Percentiles rank a stretch among this genome's conserved stretches.
Conservation (phyloP, 1,284 basidiomycete genomes). For the Cutaneotrichosporon arboriforme region DNA sequence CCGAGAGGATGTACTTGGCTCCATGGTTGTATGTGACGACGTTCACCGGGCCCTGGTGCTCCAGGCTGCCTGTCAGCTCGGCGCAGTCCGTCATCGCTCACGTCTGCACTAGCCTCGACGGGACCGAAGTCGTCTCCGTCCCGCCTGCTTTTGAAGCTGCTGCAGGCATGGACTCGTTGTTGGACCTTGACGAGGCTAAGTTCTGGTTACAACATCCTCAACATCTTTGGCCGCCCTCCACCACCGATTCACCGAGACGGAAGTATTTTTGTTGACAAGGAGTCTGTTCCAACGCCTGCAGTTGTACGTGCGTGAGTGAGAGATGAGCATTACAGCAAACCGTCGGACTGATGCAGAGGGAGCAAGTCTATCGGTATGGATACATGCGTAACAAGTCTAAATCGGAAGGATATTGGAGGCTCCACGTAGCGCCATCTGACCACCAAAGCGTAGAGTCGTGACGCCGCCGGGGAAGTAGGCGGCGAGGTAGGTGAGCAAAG, state of each 20-base stretch:
- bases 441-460: constrained; percentile 70
- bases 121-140: constrained; percentile 16
- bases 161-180: neutral
- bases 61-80: constrained; percentile 29
- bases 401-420: constrained; percentile 72
- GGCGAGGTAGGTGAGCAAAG: constrained; percentile 76
- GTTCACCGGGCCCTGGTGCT: constrained; percentile 74
- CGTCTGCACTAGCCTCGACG: constrained; percentile 28
- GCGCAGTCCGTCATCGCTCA: neutral
- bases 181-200: neutral
- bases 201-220: neutral
- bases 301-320: no score
- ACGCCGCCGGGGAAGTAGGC: constrained; percentile 83
- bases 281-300: no score
- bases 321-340: no score
- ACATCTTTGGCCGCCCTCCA: neutral
- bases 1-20: constrained; percentile 79
- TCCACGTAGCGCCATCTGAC: constrained; percentile 71
- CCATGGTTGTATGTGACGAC: constrained; percentile 81
- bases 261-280: constrained; percentile 1
- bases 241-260: no score
- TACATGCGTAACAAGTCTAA: constrained; percentile 35
- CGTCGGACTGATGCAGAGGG: neutral
- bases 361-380: neutral
- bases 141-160: constrained; percentile 22